Percentiles rank a stretch among this genome's conserved stretches.
These are phyloP conservation scores for Stygiomarasmius scandens DNA, from an alignment of 1,284 basidiomycete genomes.

Conservation along the genomic window DNA sequence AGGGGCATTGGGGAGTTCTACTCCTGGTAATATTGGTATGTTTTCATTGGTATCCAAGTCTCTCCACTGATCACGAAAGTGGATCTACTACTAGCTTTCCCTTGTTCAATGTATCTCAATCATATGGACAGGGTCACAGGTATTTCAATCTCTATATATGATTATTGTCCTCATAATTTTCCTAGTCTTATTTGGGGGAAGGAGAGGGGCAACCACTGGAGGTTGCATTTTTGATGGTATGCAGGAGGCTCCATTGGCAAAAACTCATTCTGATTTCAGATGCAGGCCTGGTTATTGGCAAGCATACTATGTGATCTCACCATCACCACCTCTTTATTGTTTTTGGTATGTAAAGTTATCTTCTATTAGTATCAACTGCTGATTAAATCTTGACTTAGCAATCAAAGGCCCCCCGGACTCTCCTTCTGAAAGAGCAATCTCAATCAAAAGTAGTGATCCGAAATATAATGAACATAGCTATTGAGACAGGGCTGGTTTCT, in stretches of 20 bases:
- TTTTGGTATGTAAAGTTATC: slow-evolving; percentile 2
- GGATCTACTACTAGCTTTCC: slow-evolving; percentile 1
- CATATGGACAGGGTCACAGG: slow-evolving; percentile 7
- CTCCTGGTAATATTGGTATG: slow-evolving; percentile 5
- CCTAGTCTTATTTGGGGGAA: no score
- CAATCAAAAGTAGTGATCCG: not conserved
- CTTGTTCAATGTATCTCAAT: slow-evolving; percentile 11
- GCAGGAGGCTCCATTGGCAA: no score
- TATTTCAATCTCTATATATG: slow-evolving; percentile 5
- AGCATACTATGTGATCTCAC: slow-evolving; percentile 15
- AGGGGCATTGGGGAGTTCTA: slow-evolving; percentile 1
- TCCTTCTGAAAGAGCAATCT: not conserved
- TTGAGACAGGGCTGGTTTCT: slow-evolving; percentile 17
- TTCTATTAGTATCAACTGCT: not conserved
- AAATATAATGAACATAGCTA: slow-evolving; percentile 10
- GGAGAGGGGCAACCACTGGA: not conserved
- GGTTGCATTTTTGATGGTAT: no score
- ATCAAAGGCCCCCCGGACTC: slow-evolving; percentile 2
- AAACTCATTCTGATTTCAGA: no score
- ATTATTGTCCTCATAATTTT: not conserved
- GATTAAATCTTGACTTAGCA: not conserved
- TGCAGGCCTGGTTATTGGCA: slow-evolving; percentile 15
- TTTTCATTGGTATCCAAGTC: not conserved
- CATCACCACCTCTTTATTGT: slow-evolving; percentile 9
- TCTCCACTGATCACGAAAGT: not conserved